These are phyloP conservation scores for Trichoderma sp. DNA, from an alignment of 2,329 filamentous ascomycete species.

Conservation along the genomic window DNA sequence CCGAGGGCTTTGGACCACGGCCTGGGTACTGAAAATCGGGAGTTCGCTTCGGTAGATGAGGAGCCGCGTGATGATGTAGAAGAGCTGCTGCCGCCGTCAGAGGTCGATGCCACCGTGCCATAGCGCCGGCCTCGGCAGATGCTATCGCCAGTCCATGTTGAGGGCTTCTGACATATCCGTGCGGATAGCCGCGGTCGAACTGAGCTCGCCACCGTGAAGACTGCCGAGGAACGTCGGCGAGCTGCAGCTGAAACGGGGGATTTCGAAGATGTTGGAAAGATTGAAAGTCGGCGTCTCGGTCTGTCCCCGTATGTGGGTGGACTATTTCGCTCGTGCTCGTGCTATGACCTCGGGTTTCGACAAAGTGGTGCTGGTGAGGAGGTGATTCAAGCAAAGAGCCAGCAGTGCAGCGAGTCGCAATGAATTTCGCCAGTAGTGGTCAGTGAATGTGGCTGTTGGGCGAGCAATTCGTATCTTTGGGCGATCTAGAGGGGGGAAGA, in stretches of 20 bases:
- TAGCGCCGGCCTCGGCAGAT: slow-evolving; percentile 35
- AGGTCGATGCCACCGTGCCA: slow-evolving; percentile 28
- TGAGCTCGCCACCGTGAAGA: slow-evolving; percentile 35
- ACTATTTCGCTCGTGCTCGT: background rate
- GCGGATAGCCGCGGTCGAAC: slow-evolving; percentile 44
- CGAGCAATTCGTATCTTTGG: background rate
- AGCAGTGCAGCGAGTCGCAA: accelerated
- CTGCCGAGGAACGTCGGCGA: slow-evolving; percentile 16
- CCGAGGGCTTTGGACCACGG: slow-evolving; percentile 26
- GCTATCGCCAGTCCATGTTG: slow-evolving; percentile 43
- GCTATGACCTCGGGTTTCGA: background rate
- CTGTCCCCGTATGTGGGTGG: background rate
- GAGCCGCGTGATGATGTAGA: slow-evolving; percentile 24
- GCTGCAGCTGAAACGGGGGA: background rate
- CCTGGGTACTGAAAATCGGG: slow-evolving; percentile 16
- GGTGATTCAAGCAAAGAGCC: background rate
- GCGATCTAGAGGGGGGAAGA: background rate
- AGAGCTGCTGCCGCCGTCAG: slow-evolving; percentile 20
- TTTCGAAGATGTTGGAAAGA: background rate
- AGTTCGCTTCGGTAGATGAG: slow-evolving; percentile 23
- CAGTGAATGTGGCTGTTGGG: background rate
- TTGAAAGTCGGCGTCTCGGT: background rate
- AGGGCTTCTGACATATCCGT: slow-evolving; percentile 38
- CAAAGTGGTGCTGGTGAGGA: background rate
- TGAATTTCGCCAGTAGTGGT: background rate